Percentiles rank a stretch among this genome's conserved stretches.
These are phyloP conservation scores for Butyriboletus loyo DNA, from an alignment of 768 basidiomycete genomes.

Conservation along the genomic window DNA sequence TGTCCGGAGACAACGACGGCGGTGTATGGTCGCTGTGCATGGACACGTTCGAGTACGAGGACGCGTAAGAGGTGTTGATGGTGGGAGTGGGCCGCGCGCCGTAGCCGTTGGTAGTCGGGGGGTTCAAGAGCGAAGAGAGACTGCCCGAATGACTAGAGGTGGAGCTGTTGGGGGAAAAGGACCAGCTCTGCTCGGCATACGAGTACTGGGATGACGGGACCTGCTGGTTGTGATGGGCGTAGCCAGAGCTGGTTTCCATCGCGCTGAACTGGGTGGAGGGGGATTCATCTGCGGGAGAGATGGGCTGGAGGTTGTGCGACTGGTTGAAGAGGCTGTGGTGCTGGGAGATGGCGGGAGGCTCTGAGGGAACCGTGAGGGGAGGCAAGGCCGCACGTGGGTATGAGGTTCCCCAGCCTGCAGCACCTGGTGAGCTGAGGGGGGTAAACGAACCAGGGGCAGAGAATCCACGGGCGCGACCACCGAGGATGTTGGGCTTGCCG, in stretches of 20 bases:
- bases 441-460: slow-evolving; percentile 81
- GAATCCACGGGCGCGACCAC: slow-evolving; percentile 72
- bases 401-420: slow-evolving; percentile 56
- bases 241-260: slow-evolving; percentile 33
- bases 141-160: slow-evolving; percentile 68
- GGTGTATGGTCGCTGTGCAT: slow-evolving; percentile 68
- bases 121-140: slow-evolving; percentile 77
- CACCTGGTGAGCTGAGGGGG: slow-evolving; percentile 58
- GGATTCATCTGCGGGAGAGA: slow-evolving; percentile 69
- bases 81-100: slow-evolving; percentile 59
- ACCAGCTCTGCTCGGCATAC: slow-evolving; percentile 62
- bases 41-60: slow-evolving; percentile 67
- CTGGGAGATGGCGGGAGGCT: slow-evolving; percentile 60
- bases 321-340: slow-evolving; percentile 56
- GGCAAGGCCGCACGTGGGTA: slow-evolving; percentile 68
- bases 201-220: slow-evolving; percentile 57
- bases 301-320: slow-evolving; percentile 57
- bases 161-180: slow-evolving; percentile 44
- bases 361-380: slow-evolving; percentile 80
- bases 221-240: slow-evolving; percentile 30
- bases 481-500: slow-evolving; percentile 36
- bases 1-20: slow-evolving; percentile 71
- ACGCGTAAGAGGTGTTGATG: slow-evolving; percentile 66
- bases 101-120: slow-evolving; percentile 43
- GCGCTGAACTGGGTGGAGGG: slow-evolving; percentile 48